Base-by-base conservation (phyloP, 768 basidiomycete species). In the Phlebiopsis flavidoalba region DNA sequence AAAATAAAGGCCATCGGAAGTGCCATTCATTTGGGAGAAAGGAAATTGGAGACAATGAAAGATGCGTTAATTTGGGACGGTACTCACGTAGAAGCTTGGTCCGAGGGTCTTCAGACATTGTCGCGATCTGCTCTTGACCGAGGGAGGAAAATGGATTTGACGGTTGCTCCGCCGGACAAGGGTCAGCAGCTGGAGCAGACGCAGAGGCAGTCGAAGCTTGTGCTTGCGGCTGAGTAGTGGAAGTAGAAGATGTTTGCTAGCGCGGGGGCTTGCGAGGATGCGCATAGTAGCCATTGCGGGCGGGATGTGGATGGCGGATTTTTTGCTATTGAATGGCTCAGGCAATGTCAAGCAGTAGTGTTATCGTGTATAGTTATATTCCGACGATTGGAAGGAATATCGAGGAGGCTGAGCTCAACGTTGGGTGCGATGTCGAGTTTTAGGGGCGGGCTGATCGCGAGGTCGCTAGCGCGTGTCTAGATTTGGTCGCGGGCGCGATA, bases 111-210 rank as follows among this genome's bases (percentile, higher is more conserved):
- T 83, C 22, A 90, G 72, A 33, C n/a, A 90, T 71, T 53, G 73
- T 80, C 72, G 84, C 76, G 57, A 90, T 77, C 71, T 88, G 87
- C 35, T 76, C 75, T 21, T 79, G 76, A 67, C 85, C 82, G 52
- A 87, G 64, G 62, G 57, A 45, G 57, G 56, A 68, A 46, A 46
- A 55, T 19, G 36, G 65, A 40, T 6, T 63, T 1, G 51, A 60
- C 55, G 64, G 62, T 0, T 62, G 15, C 36, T 57, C 53, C 22
- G 53, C 11, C 33, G 36, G 5, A n/a, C n/a, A n/a, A 57, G 68
- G 66, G 51, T 52, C 53, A 49, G 36, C 59, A 35, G 60, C 52
- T 22, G 64, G 56, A 53, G 70, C 33, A 56, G 64, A 49, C 49
- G 47, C 60, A 3, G 35, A 63, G 15, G 19, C 53, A 45, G 43